Conservation (phyloP, 805 yeast species). For the Brettanomyces sp. region DNA sequence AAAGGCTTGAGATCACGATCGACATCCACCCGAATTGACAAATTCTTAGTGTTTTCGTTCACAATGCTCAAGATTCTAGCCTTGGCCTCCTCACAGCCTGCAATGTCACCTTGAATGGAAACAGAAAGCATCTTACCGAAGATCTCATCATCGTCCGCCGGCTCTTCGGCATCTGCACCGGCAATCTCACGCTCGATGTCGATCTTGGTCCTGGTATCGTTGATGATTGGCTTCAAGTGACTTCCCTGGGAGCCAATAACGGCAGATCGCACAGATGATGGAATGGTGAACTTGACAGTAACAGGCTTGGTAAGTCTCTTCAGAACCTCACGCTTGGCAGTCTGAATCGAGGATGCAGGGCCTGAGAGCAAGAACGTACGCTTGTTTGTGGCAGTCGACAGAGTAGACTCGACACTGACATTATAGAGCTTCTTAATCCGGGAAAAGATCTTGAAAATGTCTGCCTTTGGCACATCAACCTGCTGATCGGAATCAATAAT, state of each 20-base stretch:
- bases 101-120: slow-evolving; percentile 72
- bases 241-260: slow-evolving; percentile 86
- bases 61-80: slow-evolving; percentile 62
- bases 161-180: slow-evolving; percentile 9
- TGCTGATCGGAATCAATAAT: slow-evolving; percentile 65
- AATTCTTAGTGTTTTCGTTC: slow-evolving; percentile 57
- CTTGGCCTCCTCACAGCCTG: slow-evolving; percentile 72
- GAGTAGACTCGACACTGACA: slow-evolving; percentile 74
- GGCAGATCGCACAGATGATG: slow-evolving; percentile 65
- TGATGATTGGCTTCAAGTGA: slow-evolving; percentile 70
- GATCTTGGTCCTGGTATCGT: slow-evolving; percentile 55
- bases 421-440: slow-evolving; percentile 49
- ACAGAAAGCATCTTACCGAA: slow-evolving; percentile 54
- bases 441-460: slow-evolving; percentile 57
- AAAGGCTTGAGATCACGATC: slow-evolving; percentile 36
- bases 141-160: slow-evolving; percentile 40
- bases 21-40: slow-evolving; percentile 42
- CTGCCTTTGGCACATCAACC: slow-evolving; percentile 51
- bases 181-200: slow-evolving; percentile 42
- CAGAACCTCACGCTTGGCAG: slow-evolving; percentile 68
- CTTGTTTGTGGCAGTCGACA: slow-evolving; percentile 63
- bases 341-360: slow-evolving; percentile 49
- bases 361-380: slow-evolving; percentile 83
- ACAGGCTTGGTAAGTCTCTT: slow-evolving; percentile 73
- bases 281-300: slow-evolving; percentile 50